Evolutionary conservation across 163 green algal genomes (phyloP), one percentile per base, ranked within the genome.

Genomic region (Scenedesmus sp.): DNA sequence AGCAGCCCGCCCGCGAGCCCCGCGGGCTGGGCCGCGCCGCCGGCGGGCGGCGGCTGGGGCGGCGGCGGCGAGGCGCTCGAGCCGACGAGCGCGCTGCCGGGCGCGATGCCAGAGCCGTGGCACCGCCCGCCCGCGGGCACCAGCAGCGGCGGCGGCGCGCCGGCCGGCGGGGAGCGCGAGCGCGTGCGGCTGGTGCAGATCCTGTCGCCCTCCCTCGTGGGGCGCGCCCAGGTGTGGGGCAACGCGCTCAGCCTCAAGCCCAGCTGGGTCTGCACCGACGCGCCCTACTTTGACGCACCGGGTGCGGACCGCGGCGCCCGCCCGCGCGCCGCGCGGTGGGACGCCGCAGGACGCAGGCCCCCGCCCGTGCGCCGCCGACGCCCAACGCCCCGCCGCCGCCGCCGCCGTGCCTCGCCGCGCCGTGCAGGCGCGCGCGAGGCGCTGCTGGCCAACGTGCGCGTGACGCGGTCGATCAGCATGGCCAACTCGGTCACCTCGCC

Each of bases 241-340:
- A 90, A 87, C 81, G 78, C 81, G 79, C 63, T 91, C 13, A 66
- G 79, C 0, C 66, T 91, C 9, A 86, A 82, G 72, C 70, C 70
- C 36, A 83, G 80, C 54, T 91, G 84, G 84, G 66, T 73, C 44
- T 86, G 80, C 56, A 70, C 66, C 20, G 80, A 88, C 47, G 51
- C 54, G 20, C 82, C 84, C 45, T 91, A 89, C 84, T 89, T 89
- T 60, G 45, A 65, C 1, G 86, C 86, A 24, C 84, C 86, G 58
- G 84, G 83, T 89, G 80, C 33, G 47, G 56, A n/a, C n/a, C n/a
- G n/a, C n/a, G n/a, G n/a, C n/a, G n/a, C n/a, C n/a, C n/a, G n/a
- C n/a, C n/a, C n/a, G n/a, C n/a, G n/a, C n/a, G n/a, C n/a, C n/a
- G n/a, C n/a, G n/a, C n/a, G n/a, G n/a, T n/a, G n/a, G n/a, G n/a